Evolutionary conservation across 768 basidiomycete species (phyloP), one percentile per base, ranked within the genome.

Genomic region (Suillus occidentalis): DNA sequence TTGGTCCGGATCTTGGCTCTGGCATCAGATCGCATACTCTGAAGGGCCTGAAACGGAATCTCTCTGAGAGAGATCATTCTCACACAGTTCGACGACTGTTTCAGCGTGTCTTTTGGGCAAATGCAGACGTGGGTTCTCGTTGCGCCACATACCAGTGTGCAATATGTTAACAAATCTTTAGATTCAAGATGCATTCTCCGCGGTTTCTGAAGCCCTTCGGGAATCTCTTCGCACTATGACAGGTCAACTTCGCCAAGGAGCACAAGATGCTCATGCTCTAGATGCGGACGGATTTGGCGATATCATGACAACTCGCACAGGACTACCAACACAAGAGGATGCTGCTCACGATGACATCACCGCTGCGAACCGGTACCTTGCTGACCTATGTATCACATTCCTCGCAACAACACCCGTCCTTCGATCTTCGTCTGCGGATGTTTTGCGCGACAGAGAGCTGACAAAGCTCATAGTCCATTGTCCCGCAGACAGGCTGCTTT

Each of bases 1-100:
- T 85, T 12, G 69, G 72, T 10, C 81, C 87, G 25, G 78, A 77
- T 16, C 43, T 70, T 37, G 75, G 74, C 49, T 84, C 89, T 12
- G 94, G 94, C 1, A 90, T 95, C 66, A 83, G 86, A 69, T 79
- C 82, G 12, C 82, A 87, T 56, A 76, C 81, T 0, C 78, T 92
- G 49, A 76, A 77, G 58, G 68, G 66, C 45, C 68, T 85, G 63
- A 76, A 71, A 31, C 61, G 53, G 8, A 62, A 61, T 39, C 60
- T 68, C 12, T 61, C 65, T 37, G 25, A 53, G 50, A 50, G 67
- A 57, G 47, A 62, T 64, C 59, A 62, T 61, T 43, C 60, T 60
- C 18, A 59, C 59, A 45, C 61, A 64, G 70, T 43, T 60, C 74
- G 49, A 77, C 82, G 63, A 72, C 77, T 76, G 47, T 77, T 94